Base-by-base conservation (phyloP, 306 rosid genomes). In the Quercus dentata region DNA sequence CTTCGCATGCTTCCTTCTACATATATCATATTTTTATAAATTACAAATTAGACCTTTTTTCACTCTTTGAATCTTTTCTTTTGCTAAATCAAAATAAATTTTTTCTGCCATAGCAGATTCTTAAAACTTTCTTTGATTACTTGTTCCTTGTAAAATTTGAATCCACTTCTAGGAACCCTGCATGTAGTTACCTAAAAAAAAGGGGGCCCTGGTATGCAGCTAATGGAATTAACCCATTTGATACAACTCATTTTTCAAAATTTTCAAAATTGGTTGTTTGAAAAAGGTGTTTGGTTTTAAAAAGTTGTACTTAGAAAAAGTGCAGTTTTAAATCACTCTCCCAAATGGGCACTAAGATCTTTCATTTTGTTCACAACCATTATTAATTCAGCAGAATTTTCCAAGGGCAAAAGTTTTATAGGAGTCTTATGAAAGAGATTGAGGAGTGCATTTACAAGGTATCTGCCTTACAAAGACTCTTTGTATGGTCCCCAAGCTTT, bases 21-120 rank as follows among this genome's bases (percentile, higher is more conserved):
- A 67, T 7, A 8, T 31, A 18, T 31, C 49, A 3, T 17, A 9
- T 15, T 33, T 15, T 17, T 23, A 6, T 9, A 35, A 35, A 35
- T 17, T 23, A 6, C 10, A 35, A 35, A 35, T 35, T 35, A 12
- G 28, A 14, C n/a, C 19, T 27, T 46, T 62, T 64, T 64, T 30
- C 46, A 14, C n/a, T 63, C 30, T 70, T 46, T 71, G 23, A 41
- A 19, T 25, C 19, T 28, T 28, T 13, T 6, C 10, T 23, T 61
- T n/a, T 17, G 58, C 79, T 59, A 67, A 30, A 67, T 67, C 15
- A 19, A 13, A 55, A 44, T 27, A 20, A 49, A 12, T 61, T 19
- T 30, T 52, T 61, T 69, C 55, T 79, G 65, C 74, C 72, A 79
- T 64, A 38, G 5, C 30, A 35, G 54, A 82, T 73, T 69, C 67